Evolutionary conservation across 2,329 filamentous ascomycete species (phyloP).

Genomic region (Aspergillus floridensis): DNA sequence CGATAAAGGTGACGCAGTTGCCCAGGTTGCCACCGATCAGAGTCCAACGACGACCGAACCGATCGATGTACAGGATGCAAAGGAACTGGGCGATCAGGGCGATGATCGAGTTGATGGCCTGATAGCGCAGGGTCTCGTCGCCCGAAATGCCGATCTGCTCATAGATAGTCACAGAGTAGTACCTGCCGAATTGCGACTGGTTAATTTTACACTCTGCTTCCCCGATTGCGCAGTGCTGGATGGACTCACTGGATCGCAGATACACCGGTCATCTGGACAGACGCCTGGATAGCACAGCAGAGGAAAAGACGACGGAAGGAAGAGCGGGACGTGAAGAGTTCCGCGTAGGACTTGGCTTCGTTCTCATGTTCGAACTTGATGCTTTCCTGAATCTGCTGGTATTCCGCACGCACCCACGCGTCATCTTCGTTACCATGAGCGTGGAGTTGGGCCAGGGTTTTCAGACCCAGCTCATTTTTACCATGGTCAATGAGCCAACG

Average conservation of each 20-base stretch:
- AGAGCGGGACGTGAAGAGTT: slow-evolving; percentile 65
- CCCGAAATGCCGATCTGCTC: slow-evolving; percentile 65
- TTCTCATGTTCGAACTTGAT: slow-evolving; percentile 66
- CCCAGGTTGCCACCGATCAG: slow-evolving; percentile 69
- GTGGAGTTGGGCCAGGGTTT: slow-evolving; percentile 67
- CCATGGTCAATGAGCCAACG: slow-evolving; percentile 75
- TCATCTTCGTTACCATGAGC: slow-evolving; percentile 65
- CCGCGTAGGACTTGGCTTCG: slow-evolving; percentile 66
- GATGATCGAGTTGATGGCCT: slow-evolving; percentile 71
- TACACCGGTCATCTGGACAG: slow-evolving; percentile 74
- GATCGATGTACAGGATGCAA: slow-evolving; percentile 66
- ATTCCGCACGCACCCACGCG: slow-evolving; percentile 70
- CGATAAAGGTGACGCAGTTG: slow-evolving; percentile 70
- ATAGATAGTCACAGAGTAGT: slow-evolving; percentile 68
- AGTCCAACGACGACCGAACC: slow-evolving; percentile 67
- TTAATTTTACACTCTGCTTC: neutral
- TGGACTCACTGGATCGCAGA: slow-evolving; percentile 61
- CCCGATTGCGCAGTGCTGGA: too few relatives aligned
- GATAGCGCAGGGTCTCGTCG: slow-evolving; percentile 67
- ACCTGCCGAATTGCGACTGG: slow-evolving; percentile 34
- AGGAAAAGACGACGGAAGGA: slow-evolving; percentile 71
- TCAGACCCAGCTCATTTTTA: slow-evolving; percentile 61
- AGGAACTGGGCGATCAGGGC: slow-evolving; percentile 66
- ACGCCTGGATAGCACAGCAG: slow-evolving; percentile 66
- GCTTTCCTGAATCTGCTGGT: slow-evolving; percentile 65